A percentile compares a stretch with the other conserved stretches of the same genome.
Conservation (phyloP, 2,329 filamentous ascomycete genomes). For the Plenodomus tracheiphilus region DNA sequence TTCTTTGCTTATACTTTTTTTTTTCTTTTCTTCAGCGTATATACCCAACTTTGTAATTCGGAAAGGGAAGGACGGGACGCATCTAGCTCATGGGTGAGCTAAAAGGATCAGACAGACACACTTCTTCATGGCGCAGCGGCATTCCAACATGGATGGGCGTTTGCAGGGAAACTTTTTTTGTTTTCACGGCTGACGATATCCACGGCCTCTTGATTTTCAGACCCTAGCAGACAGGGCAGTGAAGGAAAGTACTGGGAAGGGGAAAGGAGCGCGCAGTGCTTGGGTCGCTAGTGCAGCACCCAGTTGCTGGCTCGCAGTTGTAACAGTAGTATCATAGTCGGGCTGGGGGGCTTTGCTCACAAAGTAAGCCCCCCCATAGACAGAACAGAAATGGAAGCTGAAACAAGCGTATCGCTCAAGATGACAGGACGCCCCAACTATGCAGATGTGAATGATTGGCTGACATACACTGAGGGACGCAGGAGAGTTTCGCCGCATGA, state of each 20-base stretch:
- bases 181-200: constrained; percentile 28
- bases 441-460: constrained; percentile 25
- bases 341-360: constrained; percentile 14
- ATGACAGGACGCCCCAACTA: constrained; percentile 10
- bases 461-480: neutral
- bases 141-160: constrained; percentile 26
- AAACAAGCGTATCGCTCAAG: constrained; percentile 31
- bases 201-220: constrained; percentile 21
- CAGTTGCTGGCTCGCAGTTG: constrained; percentile 21
- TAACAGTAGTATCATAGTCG: constrained; percentile 30
- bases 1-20: constrained; percentile 44
- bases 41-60: constrained; percentile 46
- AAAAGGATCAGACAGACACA: constrained; percentile 15
- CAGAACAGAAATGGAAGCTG: constrained; percentile 20
- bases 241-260: neutral
- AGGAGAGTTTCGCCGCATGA: neutral
- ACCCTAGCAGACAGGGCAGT: constrained; percentile 10
- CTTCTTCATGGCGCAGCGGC: constrained; percentile 27
- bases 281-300: constrained; percentile 43
- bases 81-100: neutral
- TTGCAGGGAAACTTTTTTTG: constrained; percentile 18
- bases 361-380: constrained; percentile 6
- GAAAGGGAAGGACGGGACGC: neutral
- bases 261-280: constrained; percentile 11
- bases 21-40: constrained; percentile 28